A percentile compares a stretch with the other conserved stretches of the same genome.
phyloP scores from a whole-genome alignment of 2,329 filamentous ascomycete species.

The Phialophora tarda region DNA sequence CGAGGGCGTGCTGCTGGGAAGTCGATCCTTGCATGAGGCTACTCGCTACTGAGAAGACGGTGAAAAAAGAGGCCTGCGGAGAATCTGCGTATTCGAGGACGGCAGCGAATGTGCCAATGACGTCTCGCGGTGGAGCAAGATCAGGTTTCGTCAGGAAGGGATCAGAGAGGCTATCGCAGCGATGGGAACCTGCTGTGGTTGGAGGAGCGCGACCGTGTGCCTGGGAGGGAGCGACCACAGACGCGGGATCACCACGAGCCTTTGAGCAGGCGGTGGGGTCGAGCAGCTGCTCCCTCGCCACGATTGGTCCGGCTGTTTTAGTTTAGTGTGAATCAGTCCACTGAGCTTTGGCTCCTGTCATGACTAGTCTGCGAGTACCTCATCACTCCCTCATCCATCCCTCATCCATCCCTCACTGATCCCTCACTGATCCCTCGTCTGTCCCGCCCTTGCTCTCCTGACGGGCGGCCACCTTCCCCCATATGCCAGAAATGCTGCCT shows the following conservation, averaged over 20 bases:
- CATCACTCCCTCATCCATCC: background rate
- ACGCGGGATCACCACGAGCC: background rate
- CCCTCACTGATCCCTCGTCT: background rate
- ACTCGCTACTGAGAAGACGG: background rate
- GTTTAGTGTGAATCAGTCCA: slow-evolving; percentile 1
- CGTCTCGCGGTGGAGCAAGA: background rate
- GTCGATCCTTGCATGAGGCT: background rate
- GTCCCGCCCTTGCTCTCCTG: background rate
- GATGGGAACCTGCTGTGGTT: background rate
- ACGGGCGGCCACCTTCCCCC: background rate
- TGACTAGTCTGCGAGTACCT: background rate
- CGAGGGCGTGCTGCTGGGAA: background rate
- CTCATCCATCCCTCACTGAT: too few relatives aligned
- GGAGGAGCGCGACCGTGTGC: background rate
- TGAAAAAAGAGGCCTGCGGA: background rate
- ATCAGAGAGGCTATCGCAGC: background rate
- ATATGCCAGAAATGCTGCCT: background rate
- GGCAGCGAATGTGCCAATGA: background rate
- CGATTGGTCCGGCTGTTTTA: background rate
- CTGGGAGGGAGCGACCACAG: background rate
- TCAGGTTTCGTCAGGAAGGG: background rate
- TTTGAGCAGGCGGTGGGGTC: background rate
- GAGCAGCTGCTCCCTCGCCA: background rate
- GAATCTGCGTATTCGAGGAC: background rate
- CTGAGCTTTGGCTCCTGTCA: background rate